Evolutionary conservation across 768 basidiomycete genomes (phyloP).

Genomic region (Auriscalpium orientale): DNA sequence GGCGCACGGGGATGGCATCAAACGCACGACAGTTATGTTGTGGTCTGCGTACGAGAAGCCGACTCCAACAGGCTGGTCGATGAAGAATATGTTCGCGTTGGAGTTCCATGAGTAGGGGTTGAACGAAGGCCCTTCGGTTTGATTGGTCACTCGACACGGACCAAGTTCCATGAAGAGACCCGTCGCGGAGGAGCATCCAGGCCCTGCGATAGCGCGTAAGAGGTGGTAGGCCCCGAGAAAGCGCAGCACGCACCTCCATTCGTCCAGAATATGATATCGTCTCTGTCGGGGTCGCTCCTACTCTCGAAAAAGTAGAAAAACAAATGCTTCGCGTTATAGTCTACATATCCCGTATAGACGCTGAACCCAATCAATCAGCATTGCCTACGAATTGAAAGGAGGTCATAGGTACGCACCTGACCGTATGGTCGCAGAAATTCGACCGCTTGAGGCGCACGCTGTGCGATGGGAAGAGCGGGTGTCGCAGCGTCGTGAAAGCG

Average conservation of each 20-base stretch:
- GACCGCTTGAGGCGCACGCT: constrained; percentile 34
- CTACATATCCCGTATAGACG: constrained; percentile 61
- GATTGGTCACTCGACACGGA: constrained; percentile 58
- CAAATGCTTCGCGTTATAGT: constrained; percentile 53
- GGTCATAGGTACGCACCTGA: constrained; percentile 15
- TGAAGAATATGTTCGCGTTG: constrained; percentile 50
- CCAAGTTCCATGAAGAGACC: constrained; percentile 50
- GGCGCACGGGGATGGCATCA: not conserved
- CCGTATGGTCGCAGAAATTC: constrained; percentile 36
- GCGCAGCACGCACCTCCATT: constrained; percentile 25
- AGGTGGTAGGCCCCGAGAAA: constrained; percentile 17
- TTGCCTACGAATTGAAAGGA: not conserved
- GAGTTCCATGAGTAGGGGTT: constrained; percentile 62
- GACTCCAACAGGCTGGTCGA: constrained; percentile 33
- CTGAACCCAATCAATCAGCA: constrained; percentile 19
- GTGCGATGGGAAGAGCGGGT: constrained; percentile 38
- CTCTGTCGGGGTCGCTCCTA: constrained; percentile 24
- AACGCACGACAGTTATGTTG: constrained; percentile 48
- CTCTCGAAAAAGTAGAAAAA: constrained; percentile 62
- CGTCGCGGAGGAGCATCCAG: constrained; percentile 21
- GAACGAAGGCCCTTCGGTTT: constrained; percentile 38
- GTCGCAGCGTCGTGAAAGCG: constrained; percentile 33
- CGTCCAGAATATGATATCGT: constrained; percentile 29
- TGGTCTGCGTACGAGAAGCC: constrained; percentile 42
- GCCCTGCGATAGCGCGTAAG: not conserved